Percentiles rank a stretch among this genome's conserved stretches.
Conservation (phyloP, 495 filamentous ascomycete species). For the Penicillium canescens region DNA sequence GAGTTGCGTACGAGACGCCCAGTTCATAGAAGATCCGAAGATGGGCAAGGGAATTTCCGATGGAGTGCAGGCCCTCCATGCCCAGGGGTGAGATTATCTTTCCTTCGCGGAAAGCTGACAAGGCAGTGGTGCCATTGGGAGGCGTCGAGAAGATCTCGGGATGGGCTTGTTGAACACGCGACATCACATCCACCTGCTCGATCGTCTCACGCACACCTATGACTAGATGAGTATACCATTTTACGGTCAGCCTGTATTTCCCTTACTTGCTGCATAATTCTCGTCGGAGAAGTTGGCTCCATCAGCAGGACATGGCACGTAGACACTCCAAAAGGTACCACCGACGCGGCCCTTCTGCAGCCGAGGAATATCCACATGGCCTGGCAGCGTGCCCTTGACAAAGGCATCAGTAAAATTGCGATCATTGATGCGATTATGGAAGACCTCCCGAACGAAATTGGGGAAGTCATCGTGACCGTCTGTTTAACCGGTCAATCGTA, state of each 20-base stretch:
- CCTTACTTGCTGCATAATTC: conserved; percentile 61
- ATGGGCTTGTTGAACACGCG: conserved; percentile 66
- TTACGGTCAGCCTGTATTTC: neutral
- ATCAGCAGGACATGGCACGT: conserved; percentile 71
- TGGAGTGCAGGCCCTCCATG: conserved; percentile 93
- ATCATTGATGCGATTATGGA: conserved; percentile 76
- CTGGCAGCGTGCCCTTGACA: conserved; percentile 59
- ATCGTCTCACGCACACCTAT: conserved; percentile 69
- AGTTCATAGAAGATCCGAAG: conserved; percentile 72
- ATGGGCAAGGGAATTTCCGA: conserved; percentile 80
- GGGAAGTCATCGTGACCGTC: conserved; percentile 94
- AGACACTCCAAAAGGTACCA: conserved; percentile 92
- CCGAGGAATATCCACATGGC: conserved; percentile 83
- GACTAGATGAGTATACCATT: neutral
- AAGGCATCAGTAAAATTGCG: conserved; percentile 70
- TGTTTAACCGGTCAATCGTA: conserved; percentile 28
- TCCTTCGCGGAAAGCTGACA: conserved; percentile 57
- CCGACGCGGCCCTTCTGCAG: conserved; percentile 49
- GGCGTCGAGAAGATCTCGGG: conserved; percentile 65
- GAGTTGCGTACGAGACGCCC: conserved; percentile 87
- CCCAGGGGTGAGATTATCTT: conserved; percentile 71
- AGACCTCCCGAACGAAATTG: conserved; percentile 64
- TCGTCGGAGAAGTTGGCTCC: conserved; percentile 69
- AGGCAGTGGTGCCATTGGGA: conserved; percentile 56
- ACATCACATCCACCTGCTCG: conserved; percentile 81